phyloP scores from a whole-genome alignment of 768 basidiomycete genomes.

The Solioccasus polychromus region DNA sequence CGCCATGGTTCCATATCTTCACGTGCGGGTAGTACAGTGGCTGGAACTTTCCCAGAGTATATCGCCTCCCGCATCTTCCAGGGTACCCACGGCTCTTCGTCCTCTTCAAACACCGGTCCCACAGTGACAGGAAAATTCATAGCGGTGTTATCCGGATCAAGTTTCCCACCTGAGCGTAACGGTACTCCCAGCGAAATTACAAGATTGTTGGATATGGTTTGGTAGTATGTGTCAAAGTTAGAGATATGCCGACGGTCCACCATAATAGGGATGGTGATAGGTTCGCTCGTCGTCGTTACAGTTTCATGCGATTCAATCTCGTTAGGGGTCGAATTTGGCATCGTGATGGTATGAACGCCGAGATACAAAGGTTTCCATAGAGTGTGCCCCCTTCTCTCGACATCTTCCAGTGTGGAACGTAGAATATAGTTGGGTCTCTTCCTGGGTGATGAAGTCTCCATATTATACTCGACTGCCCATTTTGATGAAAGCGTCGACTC shows the following conservation, averaged over 20 bases:
- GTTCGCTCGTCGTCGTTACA: not conserved
- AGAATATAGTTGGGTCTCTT: not conserved
- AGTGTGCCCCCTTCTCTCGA: not conserved
- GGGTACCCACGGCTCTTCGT: slow-evolving; percentile 8
- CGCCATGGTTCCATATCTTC: not conserved
- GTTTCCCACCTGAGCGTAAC: not conserved
- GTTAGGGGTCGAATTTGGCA: not conserved
- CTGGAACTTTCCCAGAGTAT: not conserved
- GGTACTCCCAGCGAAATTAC: not conserved
- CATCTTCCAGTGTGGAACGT: not conserved
- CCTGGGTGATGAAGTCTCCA: not conserved
- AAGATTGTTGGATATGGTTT: not conserved
- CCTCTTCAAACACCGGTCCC: not conserved
- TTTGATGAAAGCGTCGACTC: not conserved
- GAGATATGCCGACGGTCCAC: not conserved
- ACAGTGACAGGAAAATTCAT: not conserved
- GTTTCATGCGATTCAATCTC: not conserved
- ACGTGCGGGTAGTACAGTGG: not conserved
- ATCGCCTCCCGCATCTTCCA: not conserved
- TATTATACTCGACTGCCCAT: not conserved
- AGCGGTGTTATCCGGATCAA: not conserved
- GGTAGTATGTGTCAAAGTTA: slow-evolving; percentile 6
- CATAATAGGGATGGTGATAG: not conserved
- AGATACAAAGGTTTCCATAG: not conserved
- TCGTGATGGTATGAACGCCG: not conserved